Conservation (phyloP, 2,329 filamentous ascomycete species). For the Fusarium acutatum region DNA sequence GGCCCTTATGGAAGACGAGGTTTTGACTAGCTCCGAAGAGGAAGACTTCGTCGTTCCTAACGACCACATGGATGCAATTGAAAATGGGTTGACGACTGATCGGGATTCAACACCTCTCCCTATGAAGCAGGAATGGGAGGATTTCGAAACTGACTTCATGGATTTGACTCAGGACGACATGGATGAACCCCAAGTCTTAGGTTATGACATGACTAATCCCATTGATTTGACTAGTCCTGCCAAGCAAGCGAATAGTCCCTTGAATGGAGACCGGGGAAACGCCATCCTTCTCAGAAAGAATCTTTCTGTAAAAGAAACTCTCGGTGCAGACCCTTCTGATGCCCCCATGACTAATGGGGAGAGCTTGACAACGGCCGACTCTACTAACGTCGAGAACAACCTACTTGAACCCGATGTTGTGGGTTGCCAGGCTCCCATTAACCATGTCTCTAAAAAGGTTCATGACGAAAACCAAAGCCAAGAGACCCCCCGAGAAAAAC, state of each 20-base stretch:
- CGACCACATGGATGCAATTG: slow-evolving; percentile 15
- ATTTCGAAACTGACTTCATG: slow-evolving; percentile 23
- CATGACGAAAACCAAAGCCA: neutral
- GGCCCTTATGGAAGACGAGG: slow-evolving; percentile 53
- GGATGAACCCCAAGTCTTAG: slow-evolving; percentile 6
- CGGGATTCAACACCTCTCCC: neutral
- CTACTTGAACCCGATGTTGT: neutral
- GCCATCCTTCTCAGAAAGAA: neutral
- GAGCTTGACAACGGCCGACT: neutral
- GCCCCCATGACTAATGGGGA: neutral
- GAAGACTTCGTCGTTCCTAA: slow-evolving; percentile 60
- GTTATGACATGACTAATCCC: neutral
- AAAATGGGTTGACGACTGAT: neutral
- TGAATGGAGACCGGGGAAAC: neutral
- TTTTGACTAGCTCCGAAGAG: slow-evolving; percentile 61
- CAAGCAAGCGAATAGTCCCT: slow-evolving; percentile 3
- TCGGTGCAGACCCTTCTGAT: neutral
- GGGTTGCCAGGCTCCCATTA: neutral
- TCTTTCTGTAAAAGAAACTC: neutral
- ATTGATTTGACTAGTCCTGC: slow-evolving; percentile 42
- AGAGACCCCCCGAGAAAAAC: neutral
- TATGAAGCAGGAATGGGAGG: slow-evolving; percentile 36
- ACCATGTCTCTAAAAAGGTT: neutral
- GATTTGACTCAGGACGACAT: slow-evolving; percentile 45
- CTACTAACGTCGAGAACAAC: neutral